Evolutionary conservation across 2,329 filamentous ascomycete genomes (phyloP).

Genomic region (Chaetomium olivaceum): DNA sequence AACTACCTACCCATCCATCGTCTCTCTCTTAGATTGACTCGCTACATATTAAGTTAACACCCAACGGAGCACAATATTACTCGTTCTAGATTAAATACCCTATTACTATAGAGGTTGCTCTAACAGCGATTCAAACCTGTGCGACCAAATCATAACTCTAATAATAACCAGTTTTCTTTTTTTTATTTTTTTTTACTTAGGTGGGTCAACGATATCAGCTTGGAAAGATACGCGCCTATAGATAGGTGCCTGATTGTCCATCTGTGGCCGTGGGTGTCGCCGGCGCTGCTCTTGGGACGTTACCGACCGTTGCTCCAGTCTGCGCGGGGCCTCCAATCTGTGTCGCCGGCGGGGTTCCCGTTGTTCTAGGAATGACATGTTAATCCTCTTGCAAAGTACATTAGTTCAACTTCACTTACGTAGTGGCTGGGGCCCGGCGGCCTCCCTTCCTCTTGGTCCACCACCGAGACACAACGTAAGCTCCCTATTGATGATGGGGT

Average conservation of each 20-base stretch:
- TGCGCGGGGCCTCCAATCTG: not conserved
- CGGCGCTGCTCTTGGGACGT: not conserved
- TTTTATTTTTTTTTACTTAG: too few species aligned
- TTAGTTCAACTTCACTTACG: not conserved
- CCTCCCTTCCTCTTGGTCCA: conserved; percentile 1
- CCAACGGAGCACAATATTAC: too few species aligned
- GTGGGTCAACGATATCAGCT: too few species aligned
- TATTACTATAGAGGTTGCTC: too few species aligned
- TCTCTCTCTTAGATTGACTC: too few species aligned
- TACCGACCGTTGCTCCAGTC: not conserved
- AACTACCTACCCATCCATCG: too few species aligned
- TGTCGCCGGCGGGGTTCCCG: not conserved
- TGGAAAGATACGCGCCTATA: not conserved
- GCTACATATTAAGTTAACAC: too few species aligned
- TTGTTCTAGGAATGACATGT: not conserved
- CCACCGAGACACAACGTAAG: conserved; percentile 10
- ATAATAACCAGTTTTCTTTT: too few species aligned
- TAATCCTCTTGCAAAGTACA: too few species aligned
- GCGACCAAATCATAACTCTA: too few species aligned
- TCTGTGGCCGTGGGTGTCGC: not conserved
- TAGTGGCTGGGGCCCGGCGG: not conserved
- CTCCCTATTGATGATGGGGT: conserved; percentile 8
- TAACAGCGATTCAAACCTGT: too few species aligned
- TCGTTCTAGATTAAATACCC: too few species aligned
- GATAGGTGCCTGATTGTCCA: not conserved